Conservation (phyloP, 176 grass and related monocot species). For the Oryza coarctata region DNA sequence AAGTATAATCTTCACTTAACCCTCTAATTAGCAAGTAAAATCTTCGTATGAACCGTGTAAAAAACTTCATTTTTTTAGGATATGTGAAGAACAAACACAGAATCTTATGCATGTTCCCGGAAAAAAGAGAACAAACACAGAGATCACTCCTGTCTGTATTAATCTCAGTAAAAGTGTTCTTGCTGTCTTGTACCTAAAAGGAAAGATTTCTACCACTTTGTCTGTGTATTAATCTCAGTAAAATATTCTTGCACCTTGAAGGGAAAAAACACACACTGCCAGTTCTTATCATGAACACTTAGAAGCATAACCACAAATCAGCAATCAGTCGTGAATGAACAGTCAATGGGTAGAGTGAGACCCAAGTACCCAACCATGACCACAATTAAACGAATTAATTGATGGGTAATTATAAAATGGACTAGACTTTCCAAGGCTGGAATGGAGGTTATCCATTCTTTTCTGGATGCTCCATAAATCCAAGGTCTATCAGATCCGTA, state of each 20-base stretch:
- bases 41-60: background rate
- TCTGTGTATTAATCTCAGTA: background rate
- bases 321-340: background rate
- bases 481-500: background rate
- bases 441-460: background rate
- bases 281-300: conserved; percentile 6
- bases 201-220: background rate
- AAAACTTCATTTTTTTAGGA: background rate
- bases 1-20: background rate
- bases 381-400: background rate
- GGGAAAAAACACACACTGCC: no score
- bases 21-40: background rate
- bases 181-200: no score
- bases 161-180: no score
- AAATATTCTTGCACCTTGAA: background rate
- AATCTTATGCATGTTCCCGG: no score
- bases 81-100: background rate
- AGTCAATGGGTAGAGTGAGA: background rate
- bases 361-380: background rate
- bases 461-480: background rate
- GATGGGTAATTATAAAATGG: background rate
- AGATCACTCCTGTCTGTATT: no score
- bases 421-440: background rate
- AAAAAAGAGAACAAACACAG: no score
- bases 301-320: background rate